Base-by-base conservation (phyloP, 768 basidiomycete genomes). In the Russula earlei region DNA sequence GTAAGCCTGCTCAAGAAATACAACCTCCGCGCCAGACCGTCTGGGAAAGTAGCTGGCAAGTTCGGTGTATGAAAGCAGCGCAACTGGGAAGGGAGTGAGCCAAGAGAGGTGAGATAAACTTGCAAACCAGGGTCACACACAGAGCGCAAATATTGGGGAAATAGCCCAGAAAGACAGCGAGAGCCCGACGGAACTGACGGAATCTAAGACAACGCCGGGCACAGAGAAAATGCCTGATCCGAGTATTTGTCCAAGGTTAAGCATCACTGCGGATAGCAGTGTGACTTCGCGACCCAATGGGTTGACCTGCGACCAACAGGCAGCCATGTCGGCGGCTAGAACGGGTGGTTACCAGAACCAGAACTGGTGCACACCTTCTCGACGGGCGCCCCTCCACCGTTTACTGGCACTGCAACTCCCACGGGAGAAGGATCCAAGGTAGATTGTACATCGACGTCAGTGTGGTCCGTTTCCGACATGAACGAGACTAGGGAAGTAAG, bases 21-120 rank as follows among this genome's bases (percentile, higher is more conserved):
- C 77, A 8, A 77, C 76, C 55, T 77, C 73, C 11, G 74, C 78
- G 7, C 77, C 77, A 6, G 76, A 75, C 14, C 78, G 70, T 50
- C 73, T 68, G 15, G 78, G 78, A 59, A 77, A 78, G 64, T 75
- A 74, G 34, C 73, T 68, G 1, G 73, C 71, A 31, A 74, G 72
- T 62, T 78, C 77, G 11, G 74, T 67, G 55, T 72, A 78, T 9
- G 51, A 52, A 15, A 55, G 37, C 33, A 60, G 40, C 2, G 58
- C 47, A 22, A 53, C 57, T 62, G 34, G 22, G 12, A 27, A 27
- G 29, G 17, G 37, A 36, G 37, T 27, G 29, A 11, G 33, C 45
- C 36, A 51, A 42, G 8, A 20, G n/a, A 34, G 29, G 29, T 2
- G 29, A n/a, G n/a, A n/a, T 10, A 36, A 3, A 25, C 8, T 22